Base-by-base conservation (phyloP, 345 rosid genomes). In the Citropsis articulata region DNA sequence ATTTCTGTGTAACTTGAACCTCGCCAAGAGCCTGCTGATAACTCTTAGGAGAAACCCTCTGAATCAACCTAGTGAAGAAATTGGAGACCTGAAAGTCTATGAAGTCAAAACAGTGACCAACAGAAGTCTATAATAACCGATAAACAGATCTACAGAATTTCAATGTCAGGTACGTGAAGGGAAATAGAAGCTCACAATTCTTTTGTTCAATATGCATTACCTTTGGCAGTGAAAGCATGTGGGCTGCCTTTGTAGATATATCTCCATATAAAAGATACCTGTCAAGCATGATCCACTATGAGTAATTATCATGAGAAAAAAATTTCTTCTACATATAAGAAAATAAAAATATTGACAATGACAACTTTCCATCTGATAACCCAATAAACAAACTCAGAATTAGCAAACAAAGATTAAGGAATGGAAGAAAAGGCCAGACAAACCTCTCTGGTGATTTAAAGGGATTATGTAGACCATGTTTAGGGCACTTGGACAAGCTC, bases 401-500 rank as follows among this genome's bases (percentile, higher is more conserved):
- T 42, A 71, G 19, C 18, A 22, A 68, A 21, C 31, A 25, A 4
- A 61, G 53, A 64, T 45, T 6, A 67, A 33, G 38, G 57, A 75
- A 63, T 4, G 21, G 45, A 59, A 62, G 57, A 65, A 40, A 65
- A 71, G 74, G 81, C 55, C 82, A 63, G 69, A 18, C 45, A 74
- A 81, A 96, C 99, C 98, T 94, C 86, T 94, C 99, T 0, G 97
- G 98, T 80, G 97, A 85, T 76, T 92, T 96, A 81, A 96, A 96
- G 78, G 99, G 99, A 89, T 96, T 96, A 86, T 92, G 99, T 9
- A 96, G 79, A 75, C 98, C 99, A 88, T 92, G 97, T 86, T 96
- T 96, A 0, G 98, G 95, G 86, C 99, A 96, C 85, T 88, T 88
- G 74, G 91, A 79, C 87, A 96, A 90, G 90, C 99, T 94, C 83